A percentile compares a stretch with the other conserved stretches of the same genome.
These are phyloP conservation scores for Arthrobotrys musiformis DNA, from an alignment of 2,329 filamentous ascomycete genomes.

Conservation along the genomic window DNA sequence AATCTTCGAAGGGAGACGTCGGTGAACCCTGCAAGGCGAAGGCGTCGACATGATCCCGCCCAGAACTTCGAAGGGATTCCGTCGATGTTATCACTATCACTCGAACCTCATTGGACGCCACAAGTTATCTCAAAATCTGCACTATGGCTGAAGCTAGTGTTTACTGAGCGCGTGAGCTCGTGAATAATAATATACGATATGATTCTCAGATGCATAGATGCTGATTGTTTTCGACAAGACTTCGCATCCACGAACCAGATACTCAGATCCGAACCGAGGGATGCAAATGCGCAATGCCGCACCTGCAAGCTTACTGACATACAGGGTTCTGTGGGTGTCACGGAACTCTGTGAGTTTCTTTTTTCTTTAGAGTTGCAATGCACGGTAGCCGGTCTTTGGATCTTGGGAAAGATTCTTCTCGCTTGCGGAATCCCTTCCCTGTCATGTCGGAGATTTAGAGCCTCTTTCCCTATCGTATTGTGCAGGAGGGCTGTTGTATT, in stretches of 20 bases:
- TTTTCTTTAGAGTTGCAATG: not conserved
- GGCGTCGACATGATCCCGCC: conserved; percentile 8
- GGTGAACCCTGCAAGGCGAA: conserved; percentile 27
- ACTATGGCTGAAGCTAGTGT: not conserved
- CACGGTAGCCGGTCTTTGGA: not conserved
- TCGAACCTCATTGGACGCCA: not conserved
- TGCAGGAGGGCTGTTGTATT: conserved; percentile 25
- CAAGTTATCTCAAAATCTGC: not conserved
- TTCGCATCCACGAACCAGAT: not conserved
- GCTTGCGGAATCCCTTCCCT: conserved; percentile 34
- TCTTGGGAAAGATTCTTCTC: conserved; percentile 7
- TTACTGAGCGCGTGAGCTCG: not conserved
- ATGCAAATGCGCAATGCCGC: conserved; percentile 5
- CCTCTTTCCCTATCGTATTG: conserved; percentile 17
- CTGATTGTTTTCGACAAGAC: not conserved
- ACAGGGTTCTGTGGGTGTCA: not conserved
- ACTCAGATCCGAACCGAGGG: not conserved
- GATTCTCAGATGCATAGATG: not conserved
- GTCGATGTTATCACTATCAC: not conserved
- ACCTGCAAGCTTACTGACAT: not conserved
- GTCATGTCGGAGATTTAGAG: conserved; percentile 48
- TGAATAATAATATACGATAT: too few relatives aligned
- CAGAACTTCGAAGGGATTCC: conserved; percentile 4
- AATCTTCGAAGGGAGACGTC: conserved; percentile 8
- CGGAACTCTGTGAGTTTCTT: not conserved